These are phyloP conservation scores for Arachis monticola DNA, from an alignment of 331 rosid species.

Conservation along the genomic window DNA sequence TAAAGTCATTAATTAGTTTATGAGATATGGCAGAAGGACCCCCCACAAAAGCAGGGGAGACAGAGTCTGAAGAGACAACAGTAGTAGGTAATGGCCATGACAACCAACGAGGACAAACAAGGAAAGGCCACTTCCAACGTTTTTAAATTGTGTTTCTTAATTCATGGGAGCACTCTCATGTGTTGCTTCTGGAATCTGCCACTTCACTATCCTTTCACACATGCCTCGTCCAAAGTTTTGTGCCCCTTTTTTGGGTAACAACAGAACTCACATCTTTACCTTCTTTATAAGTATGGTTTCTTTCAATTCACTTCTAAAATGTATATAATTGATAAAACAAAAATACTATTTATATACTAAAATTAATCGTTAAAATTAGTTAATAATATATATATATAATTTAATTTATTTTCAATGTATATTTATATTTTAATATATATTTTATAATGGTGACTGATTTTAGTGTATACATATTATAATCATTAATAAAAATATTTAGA, in stretches of 20 bases:
- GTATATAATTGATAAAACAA: too few species aligned
- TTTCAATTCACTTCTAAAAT: conserved; percentile 18
- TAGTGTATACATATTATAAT: too few species aligned
- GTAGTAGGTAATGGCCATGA: conserved; percentile 30
- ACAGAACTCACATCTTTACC: conserved; percentile 45
- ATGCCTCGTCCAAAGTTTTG: conserved; percentile 46
- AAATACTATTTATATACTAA: too few species aligned
- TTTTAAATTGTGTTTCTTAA: conserved; percentile 25
- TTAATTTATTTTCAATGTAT: too few species aligned
- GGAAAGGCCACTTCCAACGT: conserved; percentile 24
- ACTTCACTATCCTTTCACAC: conserved; percentile 48
- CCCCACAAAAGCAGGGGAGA: conserved; percentile 16
- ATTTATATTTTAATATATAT: too few species aligned
- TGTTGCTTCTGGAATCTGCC: conserved; percentile 57
- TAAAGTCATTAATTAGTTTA: too few species aligned
- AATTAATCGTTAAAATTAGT: too few species aligned
- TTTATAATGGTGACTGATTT: too few species aligned
- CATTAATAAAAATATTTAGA: too few species aligned
- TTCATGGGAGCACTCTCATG: conserved; percentile 46
- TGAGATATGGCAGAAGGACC: conserved; percentile 18
- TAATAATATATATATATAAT: too few species aligned
- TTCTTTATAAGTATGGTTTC: conserved; percentile 36
- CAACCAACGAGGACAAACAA: conserved; percentile 26
- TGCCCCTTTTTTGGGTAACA: conserved; percentile 57
- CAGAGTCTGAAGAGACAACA: conserved; percentile 45